Base-by-base conservation (phyloP, 345 rosid genomes). In the Hibiscus syriacus region DNA sequence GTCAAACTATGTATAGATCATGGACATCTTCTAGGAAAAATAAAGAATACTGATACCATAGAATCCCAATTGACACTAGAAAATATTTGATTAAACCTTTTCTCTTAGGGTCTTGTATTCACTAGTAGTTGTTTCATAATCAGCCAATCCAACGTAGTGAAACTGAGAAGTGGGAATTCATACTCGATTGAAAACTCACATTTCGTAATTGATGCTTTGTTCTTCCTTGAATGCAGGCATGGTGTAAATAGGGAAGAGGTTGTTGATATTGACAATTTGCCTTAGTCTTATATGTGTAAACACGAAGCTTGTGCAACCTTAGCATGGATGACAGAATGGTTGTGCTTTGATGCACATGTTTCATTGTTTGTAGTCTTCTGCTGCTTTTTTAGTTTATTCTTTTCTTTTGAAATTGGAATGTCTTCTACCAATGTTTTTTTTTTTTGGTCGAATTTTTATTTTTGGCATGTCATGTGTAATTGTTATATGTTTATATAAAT, bases 221-320 rank as follows among this genome's bases (percentile, higher is more conserved):
- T 30, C 39, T 9, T 23, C n/a, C 26, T n/a, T 22, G 10, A 66
- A 63, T 63, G 66, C 81, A 77, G 79, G 67, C 58, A 5, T 62
- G 64, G 53, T 71, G 70, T 50, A 66, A 32, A 67, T 53, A 64
- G 62, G 52, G 70, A 69, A 74, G 60, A 58, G 73, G 53, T 29
- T 68, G 72, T 27, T 48, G 58, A 34, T 61, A 43, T 43, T 39
- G 63, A 39, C 38, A 22, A n/a, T 54, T 11, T 43, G 25, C 52
- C 46, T 32, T n/a, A n/a, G n/a, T n/a, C n/a, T n/a, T n/a, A n/a
- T n/a, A n/a, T n/a, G n/a, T n/a, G 49, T 39, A 62, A 23, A 39
- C 32, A 62, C 0, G 5, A 61, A 22, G 66, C 8, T 39, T 23
- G 9, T 6, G 20, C 20, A 14, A 22, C 17, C 19, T 23, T 27